Evolutionary conservation across 768 basidiomycete species (phyloP).

Genomic region (Termitomyces sp.): DNA sequence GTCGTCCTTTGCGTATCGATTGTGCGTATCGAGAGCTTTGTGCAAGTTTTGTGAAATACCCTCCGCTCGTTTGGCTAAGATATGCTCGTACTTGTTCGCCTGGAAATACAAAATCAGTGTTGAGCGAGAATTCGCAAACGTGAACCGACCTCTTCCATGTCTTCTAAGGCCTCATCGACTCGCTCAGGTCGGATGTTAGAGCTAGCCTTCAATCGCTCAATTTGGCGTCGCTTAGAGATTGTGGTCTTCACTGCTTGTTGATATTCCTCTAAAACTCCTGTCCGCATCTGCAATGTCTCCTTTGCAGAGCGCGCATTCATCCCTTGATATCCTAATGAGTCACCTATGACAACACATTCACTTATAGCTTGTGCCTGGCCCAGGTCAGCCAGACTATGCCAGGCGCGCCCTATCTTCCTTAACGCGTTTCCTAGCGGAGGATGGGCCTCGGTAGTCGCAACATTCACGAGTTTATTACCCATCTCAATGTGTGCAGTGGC

Average conservation of each 20-base stretch:
- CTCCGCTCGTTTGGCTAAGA: constrained; percentile 77
- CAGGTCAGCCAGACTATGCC: constrained; percentile 84
- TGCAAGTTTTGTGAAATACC: constrained; percentile 95
- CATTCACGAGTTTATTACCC: constrained; percentile 88
- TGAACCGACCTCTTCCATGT: constrained; percentile 76
- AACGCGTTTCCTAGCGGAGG: constrained; percentile 78
- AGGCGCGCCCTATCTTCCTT: constrained; percentile 79
- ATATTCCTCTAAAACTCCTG: constrained; percentile 89
- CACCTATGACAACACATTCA: constrained; percentile 94
- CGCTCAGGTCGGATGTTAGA: constrained; percentile 80
- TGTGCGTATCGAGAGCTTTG: constrained; percentile 78
- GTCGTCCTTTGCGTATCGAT: constrained; percentile 85
- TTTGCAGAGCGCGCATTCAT: constrained; percentile 97
- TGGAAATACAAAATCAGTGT: constrained; percentile 24
- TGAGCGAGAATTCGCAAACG: background rate
- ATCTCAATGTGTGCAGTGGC: constrained; percentile 80
- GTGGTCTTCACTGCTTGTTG: constrained; percentile 89
- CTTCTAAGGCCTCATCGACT: constrained; percentile 88
- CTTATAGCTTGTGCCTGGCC: constrained; percentile 89
- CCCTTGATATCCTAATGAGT: constrained; percentile 93
- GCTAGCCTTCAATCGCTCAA: constrained; percentile 84
- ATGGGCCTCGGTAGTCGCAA: constrained; percentile 86
- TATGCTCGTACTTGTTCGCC: constrained; percentile 89
- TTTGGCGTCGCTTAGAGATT: constrained; percentile 87
- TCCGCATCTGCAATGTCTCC: constrained; percentile 87